These are phyloP conservation scores for Alternaria sp. DNA, from an alignment of 2,329 filamentous ascomycete genomes.

Conservation along the genomic window DNA sequence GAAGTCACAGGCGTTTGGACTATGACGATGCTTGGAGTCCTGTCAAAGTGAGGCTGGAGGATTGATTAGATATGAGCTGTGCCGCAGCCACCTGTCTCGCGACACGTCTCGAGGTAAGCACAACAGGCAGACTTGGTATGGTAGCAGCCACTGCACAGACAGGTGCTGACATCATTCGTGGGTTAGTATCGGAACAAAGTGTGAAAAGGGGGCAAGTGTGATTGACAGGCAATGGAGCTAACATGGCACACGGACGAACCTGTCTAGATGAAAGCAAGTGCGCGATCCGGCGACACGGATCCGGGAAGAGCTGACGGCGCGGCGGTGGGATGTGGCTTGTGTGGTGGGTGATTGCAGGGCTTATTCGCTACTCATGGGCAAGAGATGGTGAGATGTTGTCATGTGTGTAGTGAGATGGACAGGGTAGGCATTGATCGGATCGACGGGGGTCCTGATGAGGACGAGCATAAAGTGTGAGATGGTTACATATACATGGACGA, in stretches of 20 bases:
- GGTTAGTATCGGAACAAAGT: background rate
- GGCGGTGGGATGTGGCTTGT: background rate
- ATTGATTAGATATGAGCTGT: background rate
- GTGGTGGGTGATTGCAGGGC: background rate
- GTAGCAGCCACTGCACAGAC: background rate
- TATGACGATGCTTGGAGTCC: background rate
- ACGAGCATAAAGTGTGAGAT: background rate
- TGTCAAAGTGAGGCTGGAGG: background rate
- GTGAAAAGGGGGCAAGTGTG: background rate
- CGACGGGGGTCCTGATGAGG: background rate
- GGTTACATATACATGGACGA: background rate
- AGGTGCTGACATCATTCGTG: background rate
- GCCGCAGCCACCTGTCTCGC: background rate
- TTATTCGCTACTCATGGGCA: background rate
- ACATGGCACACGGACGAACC: conserved; percentile 4
- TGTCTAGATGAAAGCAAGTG: background rate
- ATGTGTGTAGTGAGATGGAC: background rate
- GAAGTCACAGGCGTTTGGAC: background rate
- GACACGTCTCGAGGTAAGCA: background rate
- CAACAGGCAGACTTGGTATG: background rate
- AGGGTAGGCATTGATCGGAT: background rate
- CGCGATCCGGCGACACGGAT: background rate
- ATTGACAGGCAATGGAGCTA: background rate
- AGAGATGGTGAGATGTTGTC: background rate
- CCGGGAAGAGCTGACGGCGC: background rate